Percentiles rank a stretch among this genome's conserved stretches.
Evolutionary conservation across 352 stramenopile species (phyloP).

Genomic region (Ochromonadaceae sp.): DNA sequence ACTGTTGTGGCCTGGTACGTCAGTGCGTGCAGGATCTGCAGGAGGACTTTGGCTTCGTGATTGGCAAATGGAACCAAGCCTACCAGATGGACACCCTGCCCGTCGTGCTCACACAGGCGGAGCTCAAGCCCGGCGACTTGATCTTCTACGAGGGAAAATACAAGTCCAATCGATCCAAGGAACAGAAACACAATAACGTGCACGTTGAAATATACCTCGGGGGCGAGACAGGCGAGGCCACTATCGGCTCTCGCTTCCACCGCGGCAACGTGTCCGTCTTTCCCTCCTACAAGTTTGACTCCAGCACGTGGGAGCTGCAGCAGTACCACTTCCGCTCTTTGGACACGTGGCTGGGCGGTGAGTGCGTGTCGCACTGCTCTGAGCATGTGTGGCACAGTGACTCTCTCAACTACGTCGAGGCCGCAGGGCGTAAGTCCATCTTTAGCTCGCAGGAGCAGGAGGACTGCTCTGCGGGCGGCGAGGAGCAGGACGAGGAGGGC

Average conservation of each 20-base stretch:
- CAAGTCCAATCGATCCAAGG: background rate
- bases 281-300: conserved; percentile 13
- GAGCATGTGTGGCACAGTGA: conserved; percentile 1
- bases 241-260: conserved; percentile 19
- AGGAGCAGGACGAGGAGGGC: background rate
- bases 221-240: conserved; percentile 21
- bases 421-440: conserved; percentile 4
- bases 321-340: conserved; percentile 15
- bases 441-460: no score
- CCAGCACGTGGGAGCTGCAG: conserved; percentile 9
- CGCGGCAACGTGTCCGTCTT: conserved; percentile 19
- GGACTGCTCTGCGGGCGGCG: no score
- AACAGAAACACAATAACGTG: conserved; percentile 25
- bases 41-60: conserved; percentile 22
- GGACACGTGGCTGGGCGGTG: conserved; percentile 14
- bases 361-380: background rate
- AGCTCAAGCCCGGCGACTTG: conserved; percentile 22
- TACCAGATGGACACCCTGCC: conserved; percentile 27
- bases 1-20: conserved; percentile 22
- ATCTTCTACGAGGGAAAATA: conserved; percentile 24
- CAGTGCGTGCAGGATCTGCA: conserved; percentile 19
- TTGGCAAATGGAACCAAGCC: conserved; percentile 24
- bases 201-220: conserved; percentile 27
- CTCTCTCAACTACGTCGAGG: background rate
- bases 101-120: background rate